These are phyloP conservation scores for Didymella lethalis DNA, from an alignment of 2,329 filamentous ascomycete genomes.

Conservation along the genomic window DNA sequence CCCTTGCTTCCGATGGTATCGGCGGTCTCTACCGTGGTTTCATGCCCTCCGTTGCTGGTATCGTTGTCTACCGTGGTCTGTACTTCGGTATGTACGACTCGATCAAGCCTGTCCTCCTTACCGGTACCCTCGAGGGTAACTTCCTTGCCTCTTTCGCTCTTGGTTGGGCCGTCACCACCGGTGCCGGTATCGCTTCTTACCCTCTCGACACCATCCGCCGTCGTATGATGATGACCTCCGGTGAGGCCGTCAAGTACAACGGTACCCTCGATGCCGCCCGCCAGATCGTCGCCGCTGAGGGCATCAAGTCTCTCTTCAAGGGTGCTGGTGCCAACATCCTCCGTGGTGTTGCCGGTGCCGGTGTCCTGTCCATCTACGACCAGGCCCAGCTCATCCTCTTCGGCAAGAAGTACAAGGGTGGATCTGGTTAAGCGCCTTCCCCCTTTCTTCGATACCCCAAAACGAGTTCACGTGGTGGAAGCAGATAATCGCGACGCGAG, in stretches of 20 bases:
- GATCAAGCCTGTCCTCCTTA: slow-evolving; percentile 97
- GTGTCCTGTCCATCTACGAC: slow-evolving; percentile 99
- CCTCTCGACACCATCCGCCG: slow-evolving; percentile 99
- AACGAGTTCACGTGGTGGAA: slow-evolving; percentile 47
- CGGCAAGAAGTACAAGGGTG: slow-evolving; percentile 97
- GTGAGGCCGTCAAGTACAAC: slow-evolving; percentile 99
- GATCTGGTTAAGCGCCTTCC: slow-evolving; percentile 54
- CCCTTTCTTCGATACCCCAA: slow-evolving; percentile 47
- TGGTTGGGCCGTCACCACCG: slow-evolving; percentile 99
- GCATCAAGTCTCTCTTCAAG: slow-evolving; percentile 99
- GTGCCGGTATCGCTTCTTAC: slow-evolving; percentile 99
- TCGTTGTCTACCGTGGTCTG: slow-evolving; percentile 99
- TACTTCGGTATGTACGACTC: slow-evolving; percentile 99
- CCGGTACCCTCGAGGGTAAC: slow-evolving; percentile 91
- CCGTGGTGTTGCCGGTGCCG: slow-evolving; percentile 99
- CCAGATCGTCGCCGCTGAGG: slow-evolving; percentile 96
- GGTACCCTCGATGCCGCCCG: slow-evolving; percentile 91
- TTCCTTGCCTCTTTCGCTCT: slow-evolving; percentile 99
- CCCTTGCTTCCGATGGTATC: slow-evolving; percentile 97
- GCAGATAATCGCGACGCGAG: slow-evolving; percentile 45
- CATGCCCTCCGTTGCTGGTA: slow-evolving; percentile 98
- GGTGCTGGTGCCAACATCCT: slow-evolving; percentile 99
- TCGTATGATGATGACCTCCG: slow-evolving; percentile 99
- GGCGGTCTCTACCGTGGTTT: slow-evolving; percentile 99
- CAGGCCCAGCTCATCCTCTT: slow-evolving; percentile 99